Conservation (phyloP, 2,329 filamentous ascomycete genomes). For the Elsinoe batatas region DNA sequence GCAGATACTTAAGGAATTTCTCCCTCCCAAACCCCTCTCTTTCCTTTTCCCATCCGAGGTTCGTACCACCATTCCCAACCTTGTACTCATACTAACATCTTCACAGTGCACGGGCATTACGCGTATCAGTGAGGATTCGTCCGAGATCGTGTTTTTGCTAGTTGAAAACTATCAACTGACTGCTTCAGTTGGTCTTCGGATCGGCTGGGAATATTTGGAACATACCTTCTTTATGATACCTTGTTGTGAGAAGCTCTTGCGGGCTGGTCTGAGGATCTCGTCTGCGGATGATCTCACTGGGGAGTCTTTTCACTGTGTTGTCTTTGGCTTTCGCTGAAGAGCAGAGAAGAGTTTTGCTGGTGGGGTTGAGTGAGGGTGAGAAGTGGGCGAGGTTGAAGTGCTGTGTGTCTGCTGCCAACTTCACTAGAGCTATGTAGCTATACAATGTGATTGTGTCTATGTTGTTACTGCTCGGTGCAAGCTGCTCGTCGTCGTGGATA, state of each 20-base stretch:
- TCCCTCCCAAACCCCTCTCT: conserved; percentile 8
- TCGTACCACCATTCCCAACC: background rate
- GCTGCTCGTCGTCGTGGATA: too few relatives aligned
- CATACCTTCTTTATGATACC: conserved; percentile 26
- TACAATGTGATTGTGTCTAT: too few relatives aligned
- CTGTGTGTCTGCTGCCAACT: background rate
- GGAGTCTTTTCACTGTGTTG: conserved; percentile 11
- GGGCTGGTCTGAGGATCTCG: conserved; percentile 31
- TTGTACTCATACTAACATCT: conserved; percentile 29
- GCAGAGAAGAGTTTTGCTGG: conserved; percentile 10
- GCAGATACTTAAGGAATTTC: background rate
- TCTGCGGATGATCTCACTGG: background rate
- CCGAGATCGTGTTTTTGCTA: conserved; percentile 83
- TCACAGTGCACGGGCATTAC: conserved; percentile 66
- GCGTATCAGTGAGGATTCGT: conserved; percentile 79
- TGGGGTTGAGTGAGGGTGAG: background rate
- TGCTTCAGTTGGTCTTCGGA: conserved; percentile 60
- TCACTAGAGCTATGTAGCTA: too few relatives aligned
- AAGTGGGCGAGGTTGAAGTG: background rate
- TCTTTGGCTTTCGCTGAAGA: conserved; percentile 4
- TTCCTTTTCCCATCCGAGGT: conserved; percentile 11
- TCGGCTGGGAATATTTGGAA: conserved; percentile 74
- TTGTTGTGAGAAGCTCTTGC: conserved; percentile 38
- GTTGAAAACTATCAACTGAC: conserved; percentile 78
- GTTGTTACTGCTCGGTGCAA: too few relatives aligned